Percentiles rank a stretch among this genome's conserved stretches.
Evolutionary conservation across 2,329 filamentous ascomycete genomes (phyloP).

Genomic region (Teratosphaeria epicoccoides): DNA sequence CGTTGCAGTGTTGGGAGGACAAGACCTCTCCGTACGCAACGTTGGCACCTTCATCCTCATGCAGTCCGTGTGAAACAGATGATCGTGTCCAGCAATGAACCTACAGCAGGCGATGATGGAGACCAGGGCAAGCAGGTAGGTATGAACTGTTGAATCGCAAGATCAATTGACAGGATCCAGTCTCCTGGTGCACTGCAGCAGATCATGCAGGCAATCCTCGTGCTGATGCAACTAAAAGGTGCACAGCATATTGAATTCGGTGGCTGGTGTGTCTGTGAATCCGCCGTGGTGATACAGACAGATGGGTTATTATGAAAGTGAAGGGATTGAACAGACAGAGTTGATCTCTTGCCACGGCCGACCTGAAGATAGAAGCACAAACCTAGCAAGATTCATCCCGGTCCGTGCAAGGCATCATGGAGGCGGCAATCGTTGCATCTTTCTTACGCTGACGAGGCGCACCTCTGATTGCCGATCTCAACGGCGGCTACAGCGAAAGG

Average conservation of each 20-base stretch:
- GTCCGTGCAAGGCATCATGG: neutral
- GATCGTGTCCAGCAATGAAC: neutral
- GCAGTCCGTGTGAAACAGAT: neutral
- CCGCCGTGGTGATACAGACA: neutral
- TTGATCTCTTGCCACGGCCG: neutral
- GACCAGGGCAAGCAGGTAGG: neutral
- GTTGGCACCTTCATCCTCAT: neutral
- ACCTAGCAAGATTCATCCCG: neutral
- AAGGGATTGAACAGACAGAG: neutral
- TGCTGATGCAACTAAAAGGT: neutral
- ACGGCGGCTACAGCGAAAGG: neutral
- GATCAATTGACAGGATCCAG: neutral
- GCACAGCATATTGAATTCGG: neutral
- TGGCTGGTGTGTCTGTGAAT: neutral
- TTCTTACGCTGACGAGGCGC: neutral
- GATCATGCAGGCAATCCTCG: neutral
- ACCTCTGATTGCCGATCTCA: neutral
- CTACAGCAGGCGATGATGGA: neutral
- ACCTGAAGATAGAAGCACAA: neutral
- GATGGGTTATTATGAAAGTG: neutral
- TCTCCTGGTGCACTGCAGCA: neutral
- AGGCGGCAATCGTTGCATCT: neutral
- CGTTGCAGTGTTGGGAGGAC: neutral
- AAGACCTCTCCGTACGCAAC: neutral
- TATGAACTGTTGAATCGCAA: neutral